phyloP scores from a whole-genome alignment of 768 basidiomycete genomes.

The Suillus clintonianus region DNA sequence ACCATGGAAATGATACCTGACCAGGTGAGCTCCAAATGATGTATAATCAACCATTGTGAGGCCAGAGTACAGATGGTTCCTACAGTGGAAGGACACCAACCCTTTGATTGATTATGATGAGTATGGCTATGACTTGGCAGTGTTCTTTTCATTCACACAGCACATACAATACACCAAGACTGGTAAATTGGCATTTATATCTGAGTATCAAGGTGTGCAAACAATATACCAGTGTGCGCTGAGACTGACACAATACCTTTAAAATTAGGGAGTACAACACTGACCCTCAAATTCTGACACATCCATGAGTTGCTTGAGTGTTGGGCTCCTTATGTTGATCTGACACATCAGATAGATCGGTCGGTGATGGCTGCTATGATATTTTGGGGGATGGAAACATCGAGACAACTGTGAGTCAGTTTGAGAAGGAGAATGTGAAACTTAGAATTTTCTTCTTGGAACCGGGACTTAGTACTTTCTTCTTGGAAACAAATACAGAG shows the following conservation, averaged over 20 bases:
- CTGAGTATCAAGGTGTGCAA: constrained; percentile 11
- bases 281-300: not conserved
- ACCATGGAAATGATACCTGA: too few species aligned
- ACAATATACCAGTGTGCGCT: not conserved
- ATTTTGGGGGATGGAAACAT: constrained; percentile 13
- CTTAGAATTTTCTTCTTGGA: not conserved
- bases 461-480: not conserved
- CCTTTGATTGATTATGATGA: not conserved
- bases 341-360: not conserved
- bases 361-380: not conserved
- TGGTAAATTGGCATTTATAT: constrained; percentile 3
- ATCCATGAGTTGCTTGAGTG: not conserved
- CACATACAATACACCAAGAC: constrained; percentile 13
- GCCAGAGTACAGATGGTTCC: too few species aligned
- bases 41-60: too few species aligned
- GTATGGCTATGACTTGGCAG: not conserved
- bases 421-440: not conserved
- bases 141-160: constrained; percentile 13
- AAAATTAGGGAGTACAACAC: not conserved
- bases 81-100: not conserved
- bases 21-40: too few species aligned
- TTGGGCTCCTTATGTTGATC: not conserved
- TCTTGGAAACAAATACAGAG: not conserved
- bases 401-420: constrained; percentile 1
- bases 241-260: not conserved